Evolutionary conservation across 1,284 basidiomycete species (phyloP).

Genomic region (Schizophyllum commune): DNA sequence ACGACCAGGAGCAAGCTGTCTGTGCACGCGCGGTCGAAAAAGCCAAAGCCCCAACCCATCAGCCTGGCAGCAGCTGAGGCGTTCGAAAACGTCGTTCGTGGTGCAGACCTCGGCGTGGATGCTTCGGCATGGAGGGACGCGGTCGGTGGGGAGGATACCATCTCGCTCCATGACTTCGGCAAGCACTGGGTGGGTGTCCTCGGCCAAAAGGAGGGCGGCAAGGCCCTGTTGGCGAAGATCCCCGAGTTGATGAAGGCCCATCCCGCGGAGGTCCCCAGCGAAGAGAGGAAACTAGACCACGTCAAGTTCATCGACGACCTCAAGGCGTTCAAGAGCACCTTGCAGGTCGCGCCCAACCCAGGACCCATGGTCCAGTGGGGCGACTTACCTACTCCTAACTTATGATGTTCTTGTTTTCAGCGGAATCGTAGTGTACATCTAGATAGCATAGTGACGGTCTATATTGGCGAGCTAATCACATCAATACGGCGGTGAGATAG

Average conservation of each 20-base stretch:
- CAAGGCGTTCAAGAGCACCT: constrained; percentile 60
- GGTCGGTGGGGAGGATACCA: constrained; percentile 34
- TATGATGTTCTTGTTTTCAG: neutral
- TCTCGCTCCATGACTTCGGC: constrained; percentile 35
- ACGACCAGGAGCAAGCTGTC: constrained; percentile 71
- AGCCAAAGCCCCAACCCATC: constrained; percentile 51
- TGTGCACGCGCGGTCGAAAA: constrained; percentile 72
- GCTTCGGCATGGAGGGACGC: constrained; percentile 49
- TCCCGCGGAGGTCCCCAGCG: constrained; percentile 31
- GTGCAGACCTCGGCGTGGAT: constrained; percentile 45
- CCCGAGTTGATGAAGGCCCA: constrained; percentile 47
- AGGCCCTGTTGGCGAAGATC: constrained; percentile 42
- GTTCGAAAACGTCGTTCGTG: constrained; percentile 50
- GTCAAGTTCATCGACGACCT: constrained; percentile 65
- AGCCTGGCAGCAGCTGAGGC: constrained; percentile 59
- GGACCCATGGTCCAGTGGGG: constrained; percentile 59
- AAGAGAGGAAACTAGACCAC: constrained; percentile 22
- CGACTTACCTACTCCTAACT: constrained; percentile 39
- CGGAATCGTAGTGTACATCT: neutral
- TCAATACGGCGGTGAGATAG: neutral
- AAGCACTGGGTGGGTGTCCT: constrained; percentile 33
- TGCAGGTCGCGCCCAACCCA: constrained; percentile 46
- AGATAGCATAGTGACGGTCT: neutral
- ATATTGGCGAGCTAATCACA: neutral
- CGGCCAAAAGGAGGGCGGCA: constrained; percentile 20